These are phyloP conservation scores for Dimargaris cristalligena DNA, from an alignment of 192 early-diverging fungal genomes.

Conservation along the genomic window DNA sequence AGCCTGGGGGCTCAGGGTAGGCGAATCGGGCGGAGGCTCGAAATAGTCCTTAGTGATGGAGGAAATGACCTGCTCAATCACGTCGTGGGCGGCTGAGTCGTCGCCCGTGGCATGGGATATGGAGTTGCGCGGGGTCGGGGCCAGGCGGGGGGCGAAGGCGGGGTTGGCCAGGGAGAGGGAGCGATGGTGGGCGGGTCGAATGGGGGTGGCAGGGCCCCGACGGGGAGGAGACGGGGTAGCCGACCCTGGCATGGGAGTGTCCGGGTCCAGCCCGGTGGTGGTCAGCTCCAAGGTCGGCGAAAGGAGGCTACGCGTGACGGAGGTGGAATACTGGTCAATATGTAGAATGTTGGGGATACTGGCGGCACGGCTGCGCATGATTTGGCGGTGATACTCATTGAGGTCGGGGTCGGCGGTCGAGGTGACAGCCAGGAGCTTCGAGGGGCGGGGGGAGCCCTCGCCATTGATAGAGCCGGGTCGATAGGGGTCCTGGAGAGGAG, in stretches of 20 bases:
- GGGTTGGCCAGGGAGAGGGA: neutral
- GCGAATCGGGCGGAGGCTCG: neutral
- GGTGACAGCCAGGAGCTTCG: neutral
- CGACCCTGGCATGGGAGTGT: neutral
- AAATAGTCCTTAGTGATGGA: neutral
- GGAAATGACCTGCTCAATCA: slow-evolving; percentile 2
- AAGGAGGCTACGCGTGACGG: neutral
- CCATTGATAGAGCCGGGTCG: neutral
- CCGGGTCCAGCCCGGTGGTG: neutral
- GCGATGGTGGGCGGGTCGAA: neutral
- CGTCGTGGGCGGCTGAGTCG: slow-evolving; percentile 6
- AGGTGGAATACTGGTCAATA: neutral
- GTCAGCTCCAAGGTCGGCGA: neutral
- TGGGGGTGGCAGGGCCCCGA: neutral
- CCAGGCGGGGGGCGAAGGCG: neutral
- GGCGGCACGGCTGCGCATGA: slow-evolving; percentile 6
- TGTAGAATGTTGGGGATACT: slow-evolving; percentile 10
- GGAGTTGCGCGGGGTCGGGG: slow-evolving; percentile 4
- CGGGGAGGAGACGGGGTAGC: neutral
- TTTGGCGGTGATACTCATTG: slow-evolving; percentile 4
- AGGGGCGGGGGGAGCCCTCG: neutral
- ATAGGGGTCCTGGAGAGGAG: neutral
- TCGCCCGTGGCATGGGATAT: neutral
- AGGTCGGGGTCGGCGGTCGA: slow-evolving; percentile 2
- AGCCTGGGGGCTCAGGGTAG: slow-evolving; percentile 3